These are phyloP conservation scores for Pseudocercospora fijiensis DNA, from an alignment of 2,329 filamentous ascomycete species.

Conservation along the genomic window DNA sequence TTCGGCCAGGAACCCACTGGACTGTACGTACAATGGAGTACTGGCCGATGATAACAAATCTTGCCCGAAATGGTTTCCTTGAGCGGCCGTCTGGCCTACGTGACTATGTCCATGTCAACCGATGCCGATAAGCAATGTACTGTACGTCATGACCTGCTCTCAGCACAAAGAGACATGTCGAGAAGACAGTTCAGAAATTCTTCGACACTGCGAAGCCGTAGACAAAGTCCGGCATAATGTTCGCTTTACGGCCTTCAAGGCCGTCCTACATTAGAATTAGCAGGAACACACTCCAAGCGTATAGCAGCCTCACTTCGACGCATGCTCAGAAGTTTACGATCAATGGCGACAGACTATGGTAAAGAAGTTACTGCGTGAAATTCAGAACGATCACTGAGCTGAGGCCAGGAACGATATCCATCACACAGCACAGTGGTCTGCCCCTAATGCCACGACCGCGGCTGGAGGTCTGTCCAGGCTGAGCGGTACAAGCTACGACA, in stretches of 20 bases:
- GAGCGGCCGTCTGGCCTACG: neutral
- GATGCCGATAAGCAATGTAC: neutral
- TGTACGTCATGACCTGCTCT: neutral
- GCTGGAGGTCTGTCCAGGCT: slow-evolving; percentile 13
- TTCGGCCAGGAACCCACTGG: neutral
- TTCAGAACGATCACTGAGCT: neutral
- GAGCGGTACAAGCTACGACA: slow-evolving; percentile 27
- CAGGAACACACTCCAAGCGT: neutral
- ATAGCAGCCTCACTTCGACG: slow-evolving; percentile 7
- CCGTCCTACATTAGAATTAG: neutral
- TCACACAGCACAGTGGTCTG: slow-evolving; percentile 8
- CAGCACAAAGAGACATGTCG: neutral
- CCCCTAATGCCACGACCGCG: slow-evolving; percentile 3
- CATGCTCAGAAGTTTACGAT: slow-evolving; percentile 14
- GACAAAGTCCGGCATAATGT: neutral
- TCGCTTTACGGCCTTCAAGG: neutral
- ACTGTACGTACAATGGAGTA: neutral
- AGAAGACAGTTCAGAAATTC: neutral
- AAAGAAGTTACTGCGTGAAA: neutral
- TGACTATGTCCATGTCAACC: neutral
- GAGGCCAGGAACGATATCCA: neutral
- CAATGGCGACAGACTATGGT: slow-evolving; percentile 22
- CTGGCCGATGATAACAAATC: neutral
- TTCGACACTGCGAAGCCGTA: neutral
- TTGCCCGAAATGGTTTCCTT: neutral